Conservation (phyloP, 2,329 filamentous ascomycete genomes). For the Talaromyces albobiverticillius region DNA sequence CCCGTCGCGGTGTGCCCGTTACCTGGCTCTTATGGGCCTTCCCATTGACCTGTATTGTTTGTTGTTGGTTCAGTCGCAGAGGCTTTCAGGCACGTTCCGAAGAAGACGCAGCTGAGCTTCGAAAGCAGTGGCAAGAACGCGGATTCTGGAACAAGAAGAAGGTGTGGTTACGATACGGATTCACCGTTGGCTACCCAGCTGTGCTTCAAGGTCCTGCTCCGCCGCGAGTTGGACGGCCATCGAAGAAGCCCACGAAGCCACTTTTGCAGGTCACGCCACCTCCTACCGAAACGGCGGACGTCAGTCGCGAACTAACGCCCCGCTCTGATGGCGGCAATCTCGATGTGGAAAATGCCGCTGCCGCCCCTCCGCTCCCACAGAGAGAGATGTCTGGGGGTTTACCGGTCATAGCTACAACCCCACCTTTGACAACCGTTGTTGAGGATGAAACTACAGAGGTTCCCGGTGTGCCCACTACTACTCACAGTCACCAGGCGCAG, state of each 20-base stretch:
- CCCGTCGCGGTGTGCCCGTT: conserved; percentile 29
- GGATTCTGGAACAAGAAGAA: conserved; percentile 23
- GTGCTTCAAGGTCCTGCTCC: conserved; percentile 29
- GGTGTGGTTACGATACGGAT: conserved; percentile 30
- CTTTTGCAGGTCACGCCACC: conserved; percentile 14
- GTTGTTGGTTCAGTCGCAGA: conserved; percentile 24
- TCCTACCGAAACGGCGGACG: background rate
- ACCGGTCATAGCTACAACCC: background rate
- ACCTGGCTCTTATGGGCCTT: conserved; percentile 25
- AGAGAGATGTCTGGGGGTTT: conserved; percentile 1
- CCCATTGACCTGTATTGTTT: conserved; percentile 21
- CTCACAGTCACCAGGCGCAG: background rate
- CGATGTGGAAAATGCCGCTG: conserved; percentile 2
- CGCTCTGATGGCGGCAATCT: conserved; percentile 1
- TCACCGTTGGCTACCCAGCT: conserved; percentile 28
- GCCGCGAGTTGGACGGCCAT: conserved; percentile 10
- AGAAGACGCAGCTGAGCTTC: conserved; percentile 24
- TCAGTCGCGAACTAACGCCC: conserved; percentile 5
- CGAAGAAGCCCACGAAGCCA: conserved; percentile 1
- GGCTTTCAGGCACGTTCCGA: conserved; percentile 27
- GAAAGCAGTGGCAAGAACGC: conserved; percentile 26
- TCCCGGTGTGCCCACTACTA: background rate
- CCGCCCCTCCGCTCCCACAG: background rate
- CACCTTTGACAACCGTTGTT: background rate
- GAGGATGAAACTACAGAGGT: conserved; percentile 8